Percentiles rank a stretch among this genome's conserved stretches.
Conservation (phyloP, 805 yeast species). For the Starmerella bacillaris region DNA sequence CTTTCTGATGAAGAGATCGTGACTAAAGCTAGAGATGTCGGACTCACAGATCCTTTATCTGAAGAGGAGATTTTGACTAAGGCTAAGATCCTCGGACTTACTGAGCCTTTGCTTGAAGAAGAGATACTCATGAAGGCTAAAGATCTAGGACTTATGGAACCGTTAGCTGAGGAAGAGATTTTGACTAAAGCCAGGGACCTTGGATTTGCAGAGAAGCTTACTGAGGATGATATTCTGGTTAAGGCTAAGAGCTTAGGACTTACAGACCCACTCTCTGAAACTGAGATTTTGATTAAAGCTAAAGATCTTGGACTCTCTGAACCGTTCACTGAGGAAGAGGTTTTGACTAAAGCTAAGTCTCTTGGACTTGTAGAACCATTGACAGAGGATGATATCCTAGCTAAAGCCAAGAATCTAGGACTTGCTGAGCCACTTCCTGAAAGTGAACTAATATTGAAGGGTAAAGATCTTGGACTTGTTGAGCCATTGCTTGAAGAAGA, state of each 20-base stretch:
- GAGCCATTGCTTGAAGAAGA: constrained; percentile 18
- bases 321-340: constrained; percentile 3
- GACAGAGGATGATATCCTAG: constrained; percentile 23
- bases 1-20: constrained; percentile 1
- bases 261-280: constrained; percentile 4
- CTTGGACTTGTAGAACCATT: constrained; percentile 8
- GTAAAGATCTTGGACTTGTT: constrained; percentile 55
- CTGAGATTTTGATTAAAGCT: constrained; percentile 3
- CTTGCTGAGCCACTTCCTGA: constrained; percentile 26
- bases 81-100: constrained; percentile 2
- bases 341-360: constrained; percentile 16
- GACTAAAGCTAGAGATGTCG: constrained; percentile 2
- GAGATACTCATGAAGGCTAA: constrained; percentile 16
- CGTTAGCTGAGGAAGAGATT: constrained; percentile 5
- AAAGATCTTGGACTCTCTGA: constrained; percentile 3
- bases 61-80: constrained; percentile 26
- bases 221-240: constrained; percentile 9
- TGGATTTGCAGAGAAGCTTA: constrained; percentile 13
- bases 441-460: constrained; percentile 24
- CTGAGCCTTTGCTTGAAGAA: constrained; percentile 38
- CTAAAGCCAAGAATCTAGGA: constrained; percentile 17
- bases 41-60: constrained; percentile 18
- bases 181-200: constrained; percentile 11
- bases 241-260: constrained; percentile 15
- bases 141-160: constrained; percentile 12